phyloP scores from a whole-genome alignment of 2,329 filamentous ascomycete genomes.

The Tolypocladium ovalisporum region DNA sequence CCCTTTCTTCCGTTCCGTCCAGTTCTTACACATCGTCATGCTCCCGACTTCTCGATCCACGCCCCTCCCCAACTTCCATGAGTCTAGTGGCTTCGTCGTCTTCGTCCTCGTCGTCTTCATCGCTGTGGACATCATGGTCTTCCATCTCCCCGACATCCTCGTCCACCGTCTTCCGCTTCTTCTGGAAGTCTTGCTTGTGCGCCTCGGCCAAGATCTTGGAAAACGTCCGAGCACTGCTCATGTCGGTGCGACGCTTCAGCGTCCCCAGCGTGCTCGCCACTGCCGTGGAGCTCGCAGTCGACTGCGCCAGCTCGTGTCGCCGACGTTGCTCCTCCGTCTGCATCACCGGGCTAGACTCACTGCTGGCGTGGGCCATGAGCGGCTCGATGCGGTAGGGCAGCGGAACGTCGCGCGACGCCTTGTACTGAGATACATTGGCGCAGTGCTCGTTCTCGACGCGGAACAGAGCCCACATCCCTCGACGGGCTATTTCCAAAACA shows the following conservation, averaged over 20 bases:
- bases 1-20: background rate
- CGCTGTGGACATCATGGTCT: conserved; percentile 19
- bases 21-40: conserved; percentile 8
- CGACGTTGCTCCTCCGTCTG: conserved; percentile 9
- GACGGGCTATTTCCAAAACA: conserved; percentile 68
- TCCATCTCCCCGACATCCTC: conserved; percentile 12
- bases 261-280: conserved; percentile 10
- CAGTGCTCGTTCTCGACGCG: conserved; percentile 98
- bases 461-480: conserved; percentile 86
- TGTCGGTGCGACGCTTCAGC: conserved; percentile 21
- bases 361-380: conserved; percentile 30
- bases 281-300: conserved; percentile 9
- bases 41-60: conserved; percentile 6
- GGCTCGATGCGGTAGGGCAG: conserved; percentile 63
- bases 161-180: conserved; percentile 44
- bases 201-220: conserved; percentile 66
- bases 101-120: conserved; percentile 21
- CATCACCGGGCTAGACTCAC: conserved; percentile 14
- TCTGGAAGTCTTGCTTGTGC: conserved; percentile 86
- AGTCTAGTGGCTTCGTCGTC: conserved; percentile 8
- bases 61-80: conserved; percentile 4
- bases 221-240: conserved; percentile 25
- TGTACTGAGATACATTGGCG: conserved; percentile 80
- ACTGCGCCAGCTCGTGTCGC: conserved; percentile 3
- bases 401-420: conserved; percentile 77